Conservation (phyloP, 2,329 filamentous ascomycete genomes). For the Gaeumannomyces sp. region DNA sequence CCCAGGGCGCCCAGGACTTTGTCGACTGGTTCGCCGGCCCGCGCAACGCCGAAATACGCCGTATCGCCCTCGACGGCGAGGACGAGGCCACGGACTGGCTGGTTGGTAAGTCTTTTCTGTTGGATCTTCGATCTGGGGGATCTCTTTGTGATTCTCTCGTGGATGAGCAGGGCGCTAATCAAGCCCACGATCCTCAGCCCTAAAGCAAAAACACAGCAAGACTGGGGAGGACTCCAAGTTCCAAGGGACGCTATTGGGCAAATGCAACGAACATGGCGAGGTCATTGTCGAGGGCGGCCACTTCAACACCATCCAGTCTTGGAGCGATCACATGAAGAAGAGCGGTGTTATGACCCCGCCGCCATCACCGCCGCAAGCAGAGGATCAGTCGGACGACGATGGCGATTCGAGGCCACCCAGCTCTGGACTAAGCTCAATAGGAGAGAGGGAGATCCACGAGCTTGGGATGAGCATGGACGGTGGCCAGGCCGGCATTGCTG, state of each 20-base stretch:
- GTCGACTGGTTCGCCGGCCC: slow-evolving; percentile 71
- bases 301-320: slow-evolving; percentile 60
- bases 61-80: slow-evolving; percentile 68
- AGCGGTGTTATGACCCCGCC: slow-evolving; percentile 14
- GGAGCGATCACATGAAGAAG: slow-evolving; percentile 42
- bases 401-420: slow-evolving; percentile 40
- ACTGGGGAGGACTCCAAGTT: slow-evolving; percentile 82
- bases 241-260: slow-evolving; percentile 76
- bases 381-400: slow-evolving; percentile 18
- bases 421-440: slow-evolving; percentile 52
- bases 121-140: background rate
- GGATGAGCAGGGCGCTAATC: background rate
- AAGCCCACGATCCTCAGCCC: slow-evolving; percentile 37
- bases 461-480: slow-evolving; percentile 18
- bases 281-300: slow-evolving; percentile 75
- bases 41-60: slow-evolving; percentile 71
- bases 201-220: slow-evolving; percentile 92
- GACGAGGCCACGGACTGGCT: slow-evolving; percentile 64
- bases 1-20: slow-evolving; percentile 71
- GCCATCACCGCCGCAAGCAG: slow-evolving; percentile 13
- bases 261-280: slow-evolving; percentile 61
- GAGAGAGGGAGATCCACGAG: slow-evolving; percentile 35
- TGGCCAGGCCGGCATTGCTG: background rate
- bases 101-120: slow-evolving; percentile 41
- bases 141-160: background rate